Conservation (phyloP, 768 basidiomycete genomes). For the Dendrothele bispora region DNA sequence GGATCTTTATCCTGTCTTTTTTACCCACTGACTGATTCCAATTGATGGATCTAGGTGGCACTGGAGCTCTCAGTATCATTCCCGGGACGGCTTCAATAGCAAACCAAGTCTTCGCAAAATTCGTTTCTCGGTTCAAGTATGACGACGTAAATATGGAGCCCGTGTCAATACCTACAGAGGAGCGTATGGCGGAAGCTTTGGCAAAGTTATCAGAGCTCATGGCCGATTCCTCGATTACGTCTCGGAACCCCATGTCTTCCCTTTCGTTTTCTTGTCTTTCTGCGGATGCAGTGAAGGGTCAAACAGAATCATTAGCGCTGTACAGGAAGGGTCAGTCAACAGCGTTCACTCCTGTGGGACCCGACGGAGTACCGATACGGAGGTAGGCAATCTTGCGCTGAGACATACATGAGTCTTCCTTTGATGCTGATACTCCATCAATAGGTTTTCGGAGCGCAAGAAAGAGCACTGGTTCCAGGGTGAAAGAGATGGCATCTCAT, state of each 20-base stretch:
- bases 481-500: slow-evolving; percentile 54
- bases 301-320: slow-evolving; percentile 46
- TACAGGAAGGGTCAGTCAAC: slow-evolving; percentile 44
- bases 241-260: slow-evolving; percentile 56
- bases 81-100: slow-evolving; percentile 59
- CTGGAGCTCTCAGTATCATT: slow-evolving; percentile 53
- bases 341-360: slow-evolving; percentile 57
- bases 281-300: slow-evolving; percentile 48
- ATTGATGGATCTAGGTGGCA: slow-evolving; percentile 56
- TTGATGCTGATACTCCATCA: slow-evolving; percentile 1
- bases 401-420: not conserved
- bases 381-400: slow-evolving; percentile 43
- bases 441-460: slow-evolving; percentile 59
- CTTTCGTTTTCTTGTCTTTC: slow-evolving; percentile 70
- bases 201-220: slow-evolving; percentile 51
- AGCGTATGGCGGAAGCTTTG: slow-evolving; percentile 59
- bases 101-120: slow-evolving; percentile 63
- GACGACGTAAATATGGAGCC: slow-evolving; percentile 47
- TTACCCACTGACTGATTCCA: too few relatives aligned
- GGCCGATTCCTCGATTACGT: slow-evolving; percentile 42
- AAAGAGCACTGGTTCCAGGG: slow-evolving; percentile 65
- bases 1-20: not conserved
- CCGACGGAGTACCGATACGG: slow-evolving; percentile 59
- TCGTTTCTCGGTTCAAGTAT: slow-evolving; percentile 55
- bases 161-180: slow-evolving; percentile 31